phyloP scores from a whole-genome alignment of 2,329 filamentous ascomycete genomes.

The Herpotrichia juniperi region DNA sequence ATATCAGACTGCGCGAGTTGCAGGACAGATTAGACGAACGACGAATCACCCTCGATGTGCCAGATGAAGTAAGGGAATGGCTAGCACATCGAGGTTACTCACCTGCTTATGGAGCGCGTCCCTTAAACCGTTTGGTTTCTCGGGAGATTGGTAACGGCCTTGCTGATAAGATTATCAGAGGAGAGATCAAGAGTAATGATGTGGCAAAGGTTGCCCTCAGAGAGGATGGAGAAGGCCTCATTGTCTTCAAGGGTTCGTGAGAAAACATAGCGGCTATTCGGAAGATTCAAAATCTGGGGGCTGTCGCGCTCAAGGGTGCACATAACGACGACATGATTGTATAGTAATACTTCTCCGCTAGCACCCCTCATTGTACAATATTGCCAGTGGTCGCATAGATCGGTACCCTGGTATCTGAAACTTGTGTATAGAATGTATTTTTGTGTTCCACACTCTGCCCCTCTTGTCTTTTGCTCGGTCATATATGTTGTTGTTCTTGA shows the following conservation, averaged over 20 bases:
- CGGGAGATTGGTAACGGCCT: conserved; percentile 88
- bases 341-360: conserved; percentile 11
- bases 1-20: conserved; percentile 86
- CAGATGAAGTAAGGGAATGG: conserved; percentile 78
- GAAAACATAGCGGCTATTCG: background rate
- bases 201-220: conserved; percentile 73
- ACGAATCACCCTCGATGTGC: conserved; percentile 77
- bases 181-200: conserved; percentile 78
- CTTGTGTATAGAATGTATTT: background rate
- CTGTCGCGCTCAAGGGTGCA: background rate
- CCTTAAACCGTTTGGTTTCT: conserved; percentile 87
- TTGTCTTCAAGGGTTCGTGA: conserved; percentile 14
- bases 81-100: conserved; percentile 90
- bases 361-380: conserved; percentile 3
- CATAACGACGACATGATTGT: conserved; percentile 30
- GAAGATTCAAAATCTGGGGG: background rate
- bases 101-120: conserved; percentile 86
- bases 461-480: background rate
- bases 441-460: background rate
- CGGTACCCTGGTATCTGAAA: background rate
- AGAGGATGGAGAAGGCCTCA: conserved; percentile 49
- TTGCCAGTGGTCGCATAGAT: background rate
- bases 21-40: conserved; percentile 83
- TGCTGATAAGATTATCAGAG: conserved; percentile 90
- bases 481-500: too few species aligned